Percentiles rank a stretch among this genome's conserved stretches.
These are phyloP conservation scores for Phlyctochytrium bullatum DNA, from an alignment of 192 early-diverging fungal genomes.

Conservation along the genomic window DNA sequence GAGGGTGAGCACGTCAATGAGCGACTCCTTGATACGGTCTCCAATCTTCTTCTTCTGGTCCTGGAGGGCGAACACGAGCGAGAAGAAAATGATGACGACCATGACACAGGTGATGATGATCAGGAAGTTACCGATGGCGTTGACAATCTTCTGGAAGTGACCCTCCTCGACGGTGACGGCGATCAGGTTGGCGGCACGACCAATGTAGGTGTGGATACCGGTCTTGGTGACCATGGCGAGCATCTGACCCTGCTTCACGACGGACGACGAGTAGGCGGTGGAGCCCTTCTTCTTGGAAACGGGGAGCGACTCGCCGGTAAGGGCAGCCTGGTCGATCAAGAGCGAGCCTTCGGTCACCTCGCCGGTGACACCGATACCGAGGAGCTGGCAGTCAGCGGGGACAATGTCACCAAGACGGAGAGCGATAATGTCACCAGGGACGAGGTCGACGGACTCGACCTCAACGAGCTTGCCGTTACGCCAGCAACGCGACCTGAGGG, in stretches of 20 bases:
- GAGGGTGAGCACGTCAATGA: conserved; percentile 73
- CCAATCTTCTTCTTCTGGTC: conserved; percentile 41
- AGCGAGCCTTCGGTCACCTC: conserved; percentile 77
- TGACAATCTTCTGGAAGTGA: conserved; percentile 91
- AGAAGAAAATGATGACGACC: conserved; percentile 67
- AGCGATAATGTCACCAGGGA: conserved; percentile 90
- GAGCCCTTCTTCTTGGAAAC: conserved; percentile 80
- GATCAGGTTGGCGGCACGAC: conserved; percentile 90
- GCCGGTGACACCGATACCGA: conserved; percentile 52
- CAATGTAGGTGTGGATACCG: conserved; percentile 90
- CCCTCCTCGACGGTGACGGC: conserved; percentile 86
- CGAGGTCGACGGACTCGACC: conserved; percentile 75
- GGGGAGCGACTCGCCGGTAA: conserved; percentile 92
- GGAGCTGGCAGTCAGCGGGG: conserved; percentile 85
- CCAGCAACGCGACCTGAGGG: conserved; percentile 78
- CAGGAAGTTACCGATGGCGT: conserved; percentile 85
- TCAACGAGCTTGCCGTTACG: conserved; percentile 78
- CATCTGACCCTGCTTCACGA: conserved; percentile 94
- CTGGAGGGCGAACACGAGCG: conserved; percentile 44
- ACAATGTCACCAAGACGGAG: conserved; percentile 93
- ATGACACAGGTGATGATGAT: conserved; percentile 64
- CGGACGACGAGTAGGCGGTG: conserved; percentile 88
- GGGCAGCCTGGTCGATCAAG: conserved; percentile 86
- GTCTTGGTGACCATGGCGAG: conserved; percentile 94
- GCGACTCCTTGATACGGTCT: conserved; percentile 20